Evolutionary conservation across 345 rosid species (phyloP), one percentile per base, ranked within the genome.

Genomic region (Psidium friedrichsthalianum): DNA sequence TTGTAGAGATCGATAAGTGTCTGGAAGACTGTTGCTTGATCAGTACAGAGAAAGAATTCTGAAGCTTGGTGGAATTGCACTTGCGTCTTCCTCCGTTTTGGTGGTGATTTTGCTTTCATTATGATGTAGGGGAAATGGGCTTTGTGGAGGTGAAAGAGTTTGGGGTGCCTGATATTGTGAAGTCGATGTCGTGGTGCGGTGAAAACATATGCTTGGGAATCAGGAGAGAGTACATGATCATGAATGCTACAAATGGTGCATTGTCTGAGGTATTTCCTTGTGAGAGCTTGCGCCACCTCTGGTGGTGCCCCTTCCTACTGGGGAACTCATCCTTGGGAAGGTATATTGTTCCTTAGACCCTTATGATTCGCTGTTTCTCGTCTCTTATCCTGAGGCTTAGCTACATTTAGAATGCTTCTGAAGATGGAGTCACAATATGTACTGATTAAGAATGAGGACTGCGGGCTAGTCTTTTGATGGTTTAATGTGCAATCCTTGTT

Each of bases 291-390:
- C 97, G 6, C 95, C 97, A 47, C 99, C 99, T 85, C 86, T 94
- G 57, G 99, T 97, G 44, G 93, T 91, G n/a, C 94, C 98, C 85
- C 93, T 94, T 83, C 98, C 98, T 44, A 93, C 98, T 54, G 97
- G 98, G 49, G 99, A 96, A 85, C 99, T 97, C 89, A 91, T 97
- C 84, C 92, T 97, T 83, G 99, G 99, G 85, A 97, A 96, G 99
- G 99, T 97, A 90, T 51, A 82, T 64, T 49, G 52, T 86, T 55
- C 59, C 82, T 85, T 84, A 55, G 64, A 83, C 83, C 27, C 18
- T 64, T 51, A 69, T 24, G 25, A 20, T n/a, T 69, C 42, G 21
- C 64, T 51, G 32, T 12, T 22, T 59, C 15, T 76, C 42, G 18
- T 29, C 76, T 42, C 55, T 42, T 24, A 20, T 10, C 51, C 36